Conservation (phyloP, 768 basidiomycete species). For the Mycena crocata region DNA sequence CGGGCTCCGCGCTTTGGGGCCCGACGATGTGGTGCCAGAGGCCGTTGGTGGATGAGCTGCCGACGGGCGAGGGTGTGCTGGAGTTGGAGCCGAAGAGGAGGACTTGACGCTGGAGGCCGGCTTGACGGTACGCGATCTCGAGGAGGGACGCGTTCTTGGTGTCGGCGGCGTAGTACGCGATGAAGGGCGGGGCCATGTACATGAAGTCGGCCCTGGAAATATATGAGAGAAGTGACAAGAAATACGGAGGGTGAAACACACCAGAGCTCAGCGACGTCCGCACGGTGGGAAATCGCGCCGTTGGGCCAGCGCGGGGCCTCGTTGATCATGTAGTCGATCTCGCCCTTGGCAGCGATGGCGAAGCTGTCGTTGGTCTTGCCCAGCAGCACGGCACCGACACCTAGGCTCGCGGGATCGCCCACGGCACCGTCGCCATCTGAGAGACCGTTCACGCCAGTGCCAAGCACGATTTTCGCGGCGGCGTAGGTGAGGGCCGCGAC, state of each 20-base stretch:
- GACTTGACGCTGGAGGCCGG: conserved; percentile 50
- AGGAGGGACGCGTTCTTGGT: conserved; percentile 49
- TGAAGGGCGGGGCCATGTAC: conserved; percentile 64
- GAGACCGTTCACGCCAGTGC: conserved; percentile 32
- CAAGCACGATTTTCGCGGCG: conserved; percentile 33
- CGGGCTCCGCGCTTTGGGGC: conserved; percentile 26
- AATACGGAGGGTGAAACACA: conserved; percentile 36
- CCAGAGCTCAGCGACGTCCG: conserved; percentile 61
- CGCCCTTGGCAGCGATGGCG: conserved; percentile 49
- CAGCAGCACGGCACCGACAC: conserved; percentile 55
- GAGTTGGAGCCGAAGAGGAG: conserved; percentile 42
- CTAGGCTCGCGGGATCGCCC: conserved; percentile 68
- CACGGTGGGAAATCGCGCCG: conserved; percentile 67
- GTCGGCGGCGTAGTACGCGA: conserved; percentile 59
- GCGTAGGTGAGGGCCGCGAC: conserved; percentile 37
- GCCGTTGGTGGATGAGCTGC: conserved; percentile 34
- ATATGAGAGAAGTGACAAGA: background rate
- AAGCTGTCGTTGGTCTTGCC: conserved; percentile 51
- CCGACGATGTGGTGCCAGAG: conserved; percentile 50
- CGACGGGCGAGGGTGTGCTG: conserved; percentile 24
- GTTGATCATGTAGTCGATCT: conserved; percentile 56
- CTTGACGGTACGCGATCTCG: conserved; percentile 51
- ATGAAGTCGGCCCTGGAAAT: conserved; percentile 58
- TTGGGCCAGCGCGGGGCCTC: conserved; percentile 52
- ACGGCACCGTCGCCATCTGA: conserved; percentile 60